Base-by-base conservation (phyloP, 768 basidiomycete species). In the Tricholoma furcatifolium region DNA sequence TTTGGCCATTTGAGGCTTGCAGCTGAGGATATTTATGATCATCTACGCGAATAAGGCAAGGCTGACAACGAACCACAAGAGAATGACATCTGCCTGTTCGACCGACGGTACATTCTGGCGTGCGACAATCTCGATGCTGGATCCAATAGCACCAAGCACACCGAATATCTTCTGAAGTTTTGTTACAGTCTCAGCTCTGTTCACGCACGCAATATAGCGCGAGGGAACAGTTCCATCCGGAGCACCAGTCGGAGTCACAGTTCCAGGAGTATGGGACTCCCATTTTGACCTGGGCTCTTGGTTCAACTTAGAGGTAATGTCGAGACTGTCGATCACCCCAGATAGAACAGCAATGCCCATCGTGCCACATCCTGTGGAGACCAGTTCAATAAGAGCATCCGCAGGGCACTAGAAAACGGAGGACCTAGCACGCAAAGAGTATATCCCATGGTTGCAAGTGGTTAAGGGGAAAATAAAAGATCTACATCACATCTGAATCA, bases 281-380 rank as follows among this genome's bases (percentile, higher is more conserved):
- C 74, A 74, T 60, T 75, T 73, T 8, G 45, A 47, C 30, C 45
- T 47, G 48, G 52, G 54, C 17, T 57, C 59, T 21, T 62, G 63
- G 24, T 55, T 51, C 32, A 59, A 56, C 51, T 64, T 67, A 4
- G 68, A 61, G 27, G 62, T 63, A 40, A 61, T 68, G 68, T 93
- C 81, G 39, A 98, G 82, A 64, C 91, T 91, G 57, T 87, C 82
- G 46, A 97, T 75, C 38, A 98, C 89, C 41, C 97, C 97, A 20
- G 96, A 95, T 44, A 94, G 81, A 67, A 99, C 81, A 53, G 97
- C 94, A 61, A 98, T 73, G 52, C 97, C 97, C 97, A 99, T 98
- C 10, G 96, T 98, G 52, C 97, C 97, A 70, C 97, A 98, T 78
- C 96, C 97, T 87, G 63, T 53, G 55, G 51, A 21, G 51, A 48